Percentiles rank a stretch among this genome's conserved stretches.
phyloP scores from a whole-genome alignment of 202 grass and related monocot species.

The Zoysia matrella region DNA sequence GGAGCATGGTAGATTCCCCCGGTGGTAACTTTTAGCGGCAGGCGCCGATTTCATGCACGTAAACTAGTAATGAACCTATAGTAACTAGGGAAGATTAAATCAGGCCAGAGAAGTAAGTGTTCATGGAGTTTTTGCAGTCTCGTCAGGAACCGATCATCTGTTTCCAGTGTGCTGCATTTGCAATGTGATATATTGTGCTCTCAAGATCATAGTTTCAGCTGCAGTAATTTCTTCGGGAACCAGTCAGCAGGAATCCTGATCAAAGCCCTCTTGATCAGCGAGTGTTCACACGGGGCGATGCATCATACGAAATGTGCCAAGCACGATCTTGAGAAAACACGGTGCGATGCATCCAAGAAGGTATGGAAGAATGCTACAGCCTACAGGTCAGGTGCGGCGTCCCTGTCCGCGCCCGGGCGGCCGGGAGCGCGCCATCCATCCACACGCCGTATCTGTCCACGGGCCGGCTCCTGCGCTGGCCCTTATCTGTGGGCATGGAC shows the following conservation, averaged over 20 bases:
- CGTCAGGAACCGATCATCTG: not conserved
- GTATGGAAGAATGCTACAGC: not conserved
- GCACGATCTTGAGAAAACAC: too few relatives aligned
- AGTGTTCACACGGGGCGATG: not conserved
- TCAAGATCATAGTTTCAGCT: not conserved
- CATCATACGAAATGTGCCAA: too few relatives aligned
- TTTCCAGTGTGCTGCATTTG: constrained; percentile 11
- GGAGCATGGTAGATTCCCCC: not conserved
- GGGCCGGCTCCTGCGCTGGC: not conserved
- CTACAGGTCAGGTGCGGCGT: not conserved
- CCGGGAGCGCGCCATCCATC: not conserved
- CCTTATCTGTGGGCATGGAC: not conserved
- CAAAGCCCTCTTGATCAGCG: not conserved
- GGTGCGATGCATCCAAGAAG: not conserved
- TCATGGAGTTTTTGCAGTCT: not conserved
- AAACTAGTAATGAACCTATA: not conserved
- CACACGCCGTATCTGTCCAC: not conserved
- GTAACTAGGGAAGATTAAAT: not conserved
- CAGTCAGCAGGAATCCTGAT: not conserved
- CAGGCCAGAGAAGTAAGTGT: not conserved
- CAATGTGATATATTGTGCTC: too few relatives aligned
- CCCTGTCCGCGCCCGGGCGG: not conserved
- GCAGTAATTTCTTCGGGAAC: not conserved
- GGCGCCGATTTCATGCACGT: not conserved
- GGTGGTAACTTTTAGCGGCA: not conserved